These are phyloP conservation scores for Primulina huaijiensis DNA, from an alignment of 257 asterid genomes.

Conservation along the genomic window DNA sequence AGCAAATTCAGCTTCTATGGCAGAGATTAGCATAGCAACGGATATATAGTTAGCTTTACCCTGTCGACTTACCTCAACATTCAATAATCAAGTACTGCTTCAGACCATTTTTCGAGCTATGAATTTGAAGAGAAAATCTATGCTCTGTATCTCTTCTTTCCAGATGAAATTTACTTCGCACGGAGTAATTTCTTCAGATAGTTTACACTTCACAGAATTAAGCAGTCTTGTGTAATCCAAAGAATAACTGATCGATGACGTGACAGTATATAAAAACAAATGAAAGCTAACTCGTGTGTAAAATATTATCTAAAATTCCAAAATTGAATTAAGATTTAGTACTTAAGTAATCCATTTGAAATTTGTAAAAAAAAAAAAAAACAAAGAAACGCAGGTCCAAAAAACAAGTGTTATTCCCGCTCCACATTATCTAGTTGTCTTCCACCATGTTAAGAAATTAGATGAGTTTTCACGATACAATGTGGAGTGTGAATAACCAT, in stretches of 20 bases:
- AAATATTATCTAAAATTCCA: not conserved
- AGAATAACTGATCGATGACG: not conserved
- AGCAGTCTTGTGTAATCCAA: not conserved
- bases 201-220: not conserved
- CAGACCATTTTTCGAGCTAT: too few relatives aligned
- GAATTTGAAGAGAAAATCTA: not conserved
- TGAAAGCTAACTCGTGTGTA: not conserved
- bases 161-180: not conserved
- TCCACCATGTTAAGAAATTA: not conserved
- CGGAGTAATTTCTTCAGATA: too few relatives aligned
- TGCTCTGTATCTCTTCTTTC: not conserved
- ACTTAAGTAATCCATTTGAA: not conserved
- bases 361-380: not conserved
- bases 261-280: not conserved
- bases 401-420: not conserved
- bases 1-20: not conserved
- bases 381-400: too few relatives aligned
- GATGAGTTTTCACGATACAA: not conserved
- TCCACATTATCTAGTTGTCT: not conserved
- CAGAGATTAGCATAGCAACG: not conserved
- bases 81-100: not conserved
- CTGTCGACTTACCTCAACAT: not conserved
- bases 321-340: not conserved
- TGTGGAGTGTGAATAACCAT: not conserved
- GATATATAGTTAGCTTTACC: too few relatives aligned